Evolutionary conservation across 1,284 basidiomycete species (phyloP), one percentile per base, ranked within the genome.

Genomic region (Caloboletus firmus): DNA sequence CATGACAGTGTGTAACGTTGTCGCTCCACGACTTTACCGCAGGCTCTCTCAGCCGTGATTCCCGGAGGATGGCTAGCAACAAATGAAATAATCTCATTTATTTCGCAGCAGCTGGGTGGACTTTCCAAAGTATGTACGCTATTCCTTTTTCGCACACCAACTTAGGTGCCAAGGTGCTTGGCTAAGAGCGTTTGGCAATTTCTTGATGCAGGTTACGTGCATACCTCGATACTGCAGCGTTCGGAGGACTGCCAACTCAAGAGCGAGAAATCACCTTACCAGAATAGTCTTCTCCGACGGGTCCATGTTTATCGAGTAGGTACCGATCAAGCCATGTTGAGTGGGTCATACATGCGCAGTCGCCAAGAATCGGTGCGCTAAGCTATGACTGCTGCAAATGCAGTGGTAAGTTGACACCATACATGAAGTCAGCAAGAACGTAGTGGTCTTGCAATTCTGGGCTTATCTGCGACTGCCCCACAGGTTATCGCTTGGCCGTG

Each of bases 401-500:
- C n/a, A n/a, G n/a, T 30, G 26, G 2, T 31, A 34, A 44, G 10
- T 13, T 26, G 34, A 24, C 42, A 32, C 22, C 24, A 22, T 15
- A n/a, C 31, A 35, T 8, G 20, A 12, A 5, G 18, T 51, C 39
- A 15, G 37, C 18, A 35, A 41, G 17, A n/a, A n/a, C n/a, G n/a
- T n/a, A n/a, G n/a, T n/a, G n/a, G n/a, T n/a, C n/a, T 31, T 7
- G 22, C 26, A 17, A 35, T 15, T 5, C 31, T n/a, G 35, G 20
- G 13, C 20, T 6, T 20, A 28, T 22, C 39, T 3, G 12, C 13
- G 42, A 36, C 37, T 37, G 32, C 39, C 40, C 9, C 22, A 18
- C 24, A 39, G 35, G 20, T 10, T 31, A 26, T 45, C 56, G 36
- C n/a, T 28, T 24, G 58, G 44, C 39, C 30, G 42, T 58, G 37